These are phyloP conservation scores for Diplodia seriata DNA, from an alignment of 2,329 filamentous ascomycete species.

Conservation along the genomic window DNA sequence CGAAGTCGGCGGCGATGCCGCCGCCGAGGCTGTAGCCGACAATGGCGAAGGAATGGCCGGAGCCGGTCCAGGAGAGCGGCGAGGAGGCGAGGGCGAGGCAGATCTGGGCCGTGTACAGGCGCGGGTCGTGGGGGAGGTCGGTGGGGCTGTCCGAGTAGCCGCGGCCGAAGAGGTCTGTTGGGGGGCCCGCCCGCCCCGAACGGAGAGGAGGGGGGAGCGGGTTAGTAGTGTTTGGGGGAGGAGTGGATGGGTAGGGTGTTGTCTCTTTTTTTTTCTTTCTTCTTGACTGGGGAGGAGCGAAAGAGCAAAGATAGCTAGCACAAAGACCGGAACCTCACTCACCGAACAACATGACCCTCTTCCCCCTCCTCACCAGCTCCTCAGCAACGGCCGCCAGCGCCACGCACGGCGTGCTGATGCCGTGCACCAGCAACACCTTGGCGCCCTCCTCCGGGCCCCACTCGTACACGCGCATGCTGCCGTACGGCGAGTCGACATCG, in stretches of 20 bases:
- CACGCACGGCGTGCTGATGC: conserved; percentile 79
- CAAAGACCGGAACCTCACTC: conserved; percentile 40
- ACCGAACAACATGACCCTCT: conserved; percentile 79
- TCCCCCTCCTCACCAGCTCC: conserved; percentile 69
- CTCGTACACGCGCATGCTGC: conserved; percentile 76
- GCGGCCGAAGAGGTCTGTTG: conserved; percentile 73
- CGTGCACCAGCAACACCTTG: conserved; percentile 78
- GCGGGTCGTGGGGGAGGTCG: conserved; percentile 72
- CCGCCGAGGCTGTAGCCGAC: conserved; percentile 84
- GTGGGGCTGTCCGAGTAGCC: conserved; percentile 77
- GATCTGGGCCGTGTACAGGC: conserved; percentile 75
- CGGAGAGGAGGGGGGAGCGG: not conserved
- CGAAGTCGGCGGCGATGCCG: conserved; percentile 73
- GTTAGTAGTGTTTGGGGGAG: not conserved
- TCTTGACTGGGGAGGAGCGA: too few species aligned
- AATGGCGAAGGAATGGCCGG: conserved; percentile 65
- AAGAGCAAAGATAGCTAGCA: too few species aligned
- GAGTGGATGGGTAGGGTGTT: too few species aligned
- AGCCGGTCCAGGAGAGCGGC: conserved; percentile 69
- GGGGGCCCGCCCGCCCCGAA: not conserved
- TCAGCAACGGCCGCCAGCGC: conserved; percentile 71
- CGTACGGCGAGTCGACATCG: conserved; percentile 73
- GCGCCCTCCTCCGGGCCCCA: conserved; percentile 76
- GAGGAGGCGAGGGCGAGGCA: conserved; percentile 74
- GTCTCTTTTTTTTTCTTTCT: too few species aligned